phyloP scores from a whole-genome alignment of 176 grass and related monocot species.

The Otatea glauca region DNA sequence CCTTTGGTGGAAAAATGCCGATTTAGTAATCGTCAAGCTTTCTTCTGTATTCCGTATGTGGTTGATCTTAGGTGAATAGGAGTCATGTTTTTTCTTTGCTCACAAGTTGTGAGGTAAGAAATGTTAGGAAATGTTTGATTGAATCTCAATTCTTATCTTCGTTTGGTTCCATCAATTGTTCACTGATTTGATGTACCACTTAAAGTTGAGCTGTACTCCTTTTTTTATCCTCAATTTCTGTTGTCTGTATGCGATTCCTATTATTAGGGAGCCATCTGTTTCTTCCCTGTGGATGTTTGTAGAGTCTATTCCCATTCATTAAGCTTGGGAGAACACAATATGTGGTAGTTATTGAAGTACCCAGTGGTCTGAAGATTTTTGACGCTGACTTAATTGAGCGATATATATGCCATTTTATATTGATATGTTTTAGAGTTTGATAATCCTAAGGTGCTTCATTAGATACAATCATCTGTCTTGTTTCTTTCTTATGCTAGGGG shows the following conservation, averaged over 20 bases:
- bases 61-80: conserved; percentile 14
- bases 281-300: neutral
- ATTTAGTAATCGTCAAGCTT: conserved; percentile 5
- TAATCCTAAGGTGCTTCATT: neutral
- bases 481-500: neutral
- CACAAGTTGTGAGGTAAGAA: neutral
- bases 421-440: neutral
- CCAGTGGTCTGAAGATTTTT: neutral
- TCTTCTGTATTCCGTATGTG: neutral
- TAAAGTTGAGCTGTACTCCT: neutral
- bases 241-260: conserved; percentile 20
- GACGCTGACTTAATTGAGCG: neutral
- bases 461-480: neutral
- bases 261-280: neutral
- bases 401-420: neutral
- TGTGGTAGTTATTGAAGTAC: neutral
- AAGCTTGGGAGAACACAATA: neutral
- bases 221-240: conserved; percentile 5
- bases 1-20: neutral
- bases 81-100: conserved; percentile 1
- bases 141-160: conserved; percentile 10
- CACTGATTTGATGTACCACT: conserved; percentile 6
- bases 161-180: neutral
- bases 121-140: neutral
- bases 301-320: neutral